These are phyloP conservation scores for Cladosporium halotolerans DNA, from an alignment of 2,329 filamentous ascomycete species.

Conservation along the genomic window DNA sequence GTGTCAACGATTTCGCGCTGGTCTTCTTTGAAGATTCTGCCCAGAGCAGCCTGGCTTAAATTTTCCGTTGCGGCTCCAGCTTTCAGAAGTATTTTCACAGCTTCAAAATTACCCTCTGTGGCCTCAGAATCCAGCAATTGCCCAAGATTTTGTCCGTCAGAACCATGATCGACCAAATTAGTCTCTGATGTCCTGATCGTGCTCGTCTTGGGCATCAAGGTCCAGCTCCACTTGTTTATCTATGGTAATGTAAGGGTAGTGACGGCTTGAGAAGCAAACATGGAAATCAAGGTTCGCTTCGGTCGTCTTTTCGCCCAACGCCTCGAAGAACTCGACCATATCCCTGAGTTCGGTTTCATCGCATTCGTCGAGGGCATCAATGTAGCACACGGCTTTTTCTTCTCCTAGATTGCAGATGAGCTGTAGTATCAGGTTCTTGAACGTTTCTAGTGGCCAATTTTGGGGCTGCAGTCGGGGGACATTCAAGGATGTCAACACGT, in stretches of 20 bases:
- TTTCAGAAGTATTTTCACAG: too few relatives aligned
- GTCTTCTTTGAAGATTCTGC: too few relatives aligned
- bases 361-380: slow-evolving; percentile 46
- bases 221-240: neutral
- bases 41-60: too few relatives aligned
- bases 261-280: slow-evolving; percentile 39
- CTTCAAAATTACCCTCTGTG: too few relatives aligned
- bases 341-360: slow-evolving; percentile 33
- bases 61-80: too few relatives aligned
- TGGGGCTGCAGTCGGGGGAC: neutral
- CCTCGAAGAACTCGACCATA: slow-evolving; percentile 34
- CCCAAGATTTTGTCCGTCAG: too few relatives aligned
- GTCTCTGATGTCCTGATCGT: slow-evolving; percentile 4
- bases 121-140: too few relatives aligned
- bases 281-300: slow-evolving; percentile 14
- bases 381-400: slow-evolving; percentile 29
- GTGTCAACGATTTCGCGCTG: too few relatives aligned
- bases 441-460: neutral
- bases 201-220: neutral
- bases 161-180: too few relatives aligned
- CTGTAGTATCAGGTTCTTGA: neutral
- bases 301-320: slow-evolving; percentile 19
- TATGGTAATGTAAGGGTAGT: slow-evolving; percentile 27
- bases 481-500: slow-evolving; percentile 25
- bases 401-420: slow-evolving; percentile 19